Percentiles rank a stretch among this genome's conserved stretches.
Evolutionary conservation across 805 yeast species (phyloP).

Genomic region (Cyberlindnera misumaiensis): DNA sequence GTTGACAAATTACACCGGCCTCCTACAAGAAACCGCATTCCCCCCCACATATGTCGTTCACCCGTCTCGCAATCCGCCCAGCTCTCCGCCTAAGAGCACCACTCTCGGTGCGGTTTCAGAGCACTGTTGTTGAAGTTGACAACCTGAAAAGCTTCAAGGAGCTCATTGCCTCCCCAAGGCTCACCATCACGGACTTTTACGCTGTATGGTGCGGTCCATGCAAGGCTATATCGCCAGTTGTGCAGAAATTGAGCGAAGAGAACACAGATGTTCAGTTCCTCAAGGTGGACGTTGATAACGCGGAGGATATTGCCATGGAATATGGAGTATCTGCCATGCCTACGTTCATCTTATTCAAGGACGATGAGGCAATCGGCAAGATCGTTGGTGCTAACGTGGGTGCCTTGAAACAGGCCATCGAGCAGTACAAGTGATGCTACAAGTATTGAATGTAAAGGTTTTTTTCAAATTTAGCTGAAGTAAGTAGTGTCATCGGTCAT

Average conservation of each 20-base stretch:
- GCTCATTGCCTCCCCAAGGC: slow-evolving; percentile 29
- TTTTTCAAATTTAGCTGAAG: background rate
- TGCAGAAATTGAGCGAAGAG: slow-evolving; percentile 33
- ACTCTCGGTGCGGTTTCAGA: slow-evolving; percentile 6
- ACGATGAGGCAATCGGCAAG: slow-evolving; percentile 49
- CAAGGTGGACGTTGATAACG: slow-evolving; percentile 66
- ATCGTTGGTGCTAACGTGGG: slow-evolving; percentile 56
- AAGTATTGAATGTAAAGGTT: background rate
- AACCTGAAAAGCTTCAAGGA: slow-evolving; percentile 30
- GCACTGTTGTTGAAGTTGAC: slow-evolving; percentile 29
- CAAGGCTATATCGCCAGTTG: slow-evolving; percentile 57
- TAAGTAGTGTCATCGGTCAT: too few species aligned
- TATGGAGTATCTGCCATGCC: slow-evolving; percentile 72
- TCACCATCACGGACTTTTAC: slow-evolving; percentile 56
- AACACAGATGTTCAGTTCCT: slow-evolving; percentile 49
- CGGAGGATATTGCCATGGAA: slow-evolving; percentile 51
- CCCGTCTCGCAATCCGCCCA: slow-evolving; percentile 8
- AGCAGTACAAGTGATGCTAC: slow-evolving; percentile 17
- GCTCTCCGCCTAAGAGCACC: slow-evolving; percentile 3
- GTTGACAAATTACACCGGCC: too few species aligned
- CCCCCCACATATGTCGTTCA: background rate
- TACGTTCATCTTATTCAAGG: slow-evolving; percentile 52
- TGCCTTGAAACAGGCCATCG: slow-evolving; percentile 28
- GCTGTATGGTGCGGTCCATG: slow-evolving; percentile 83
- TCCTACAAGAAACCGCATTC: too few species aligned